phyloP scores from a whole-genome alignment of 805 yeast genomes.

The Ogataea nitratoaversa region DNA sequence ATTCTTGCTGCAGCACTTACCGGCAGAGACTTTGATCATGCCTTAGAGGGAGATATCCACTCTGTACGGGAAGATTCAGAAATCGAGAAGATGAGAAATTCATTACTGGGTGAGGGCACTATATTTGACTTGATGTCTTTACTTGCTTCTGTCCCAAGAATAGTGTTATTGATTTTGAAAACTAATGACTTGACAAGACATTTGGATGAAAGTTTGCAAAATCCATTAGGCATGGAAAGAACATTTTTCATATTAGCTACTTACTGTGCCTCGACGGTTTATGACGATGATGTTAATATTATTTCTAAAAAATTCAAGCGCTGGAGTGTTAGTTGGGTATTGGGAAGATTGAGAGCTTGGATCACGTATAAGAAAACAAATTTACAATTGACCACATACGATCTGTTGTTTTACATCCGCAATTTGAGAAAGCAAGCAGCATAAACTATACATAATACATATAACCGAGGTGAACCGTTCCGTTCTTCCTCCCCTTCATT shows the following conservation, averaged over 20 bases:
- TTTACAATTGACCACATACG: conserved; percentile 32
- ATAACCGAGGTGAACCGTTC: too few relatives aligned
- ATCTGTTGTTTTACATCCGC: conserved; percentile 21
- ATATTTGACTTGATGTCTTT: conserved; percentile 75
- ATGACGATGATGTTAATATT: conserved; percentile 45
- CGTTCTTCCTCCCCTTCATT: too few relatives aligned
- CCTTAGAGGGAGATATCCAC: conserved; percentile 59
- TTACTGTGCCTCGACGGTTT: conserved; percentile 81
- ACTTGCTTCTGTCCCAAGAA: conserved; percentile 74
- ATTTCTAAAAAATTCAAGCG: conserved; percentile 7
- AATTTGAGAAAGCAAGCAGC: conserved; percentile 3
- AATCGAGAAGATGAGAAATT: conserved; percentile 58
- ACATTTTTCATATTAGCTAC: conserved; percentile 85
- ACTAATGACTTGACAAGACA: conserved; percentile 92
- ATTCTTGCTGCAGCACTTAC: conserved; percentile 91
- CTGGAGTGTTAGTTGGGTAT: conserved; percentile 22
- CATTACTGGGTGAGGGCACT: conserved; percentile 58
- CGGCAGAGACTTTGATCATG: conserved; percentile 82
- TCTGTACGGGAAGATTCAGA: conserved; percentile 57
- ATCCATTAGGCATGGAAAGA: conserved; percentile 82
- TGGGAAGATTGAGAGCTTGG: conserved; percentile 29
- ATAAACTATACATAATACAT: too few relatives aligned
- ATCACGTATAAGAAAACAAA: conserved; percentile 29
- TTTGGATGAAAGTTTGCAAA: conserved; percentile 76
- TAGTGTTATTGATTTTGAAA: conserved; percentile 80